These are phyloP conservation scores for Flagelloscypha sp. DNA, from an alignment of 768 basidiomycete species.

Conservation along the genomic window DNA sequence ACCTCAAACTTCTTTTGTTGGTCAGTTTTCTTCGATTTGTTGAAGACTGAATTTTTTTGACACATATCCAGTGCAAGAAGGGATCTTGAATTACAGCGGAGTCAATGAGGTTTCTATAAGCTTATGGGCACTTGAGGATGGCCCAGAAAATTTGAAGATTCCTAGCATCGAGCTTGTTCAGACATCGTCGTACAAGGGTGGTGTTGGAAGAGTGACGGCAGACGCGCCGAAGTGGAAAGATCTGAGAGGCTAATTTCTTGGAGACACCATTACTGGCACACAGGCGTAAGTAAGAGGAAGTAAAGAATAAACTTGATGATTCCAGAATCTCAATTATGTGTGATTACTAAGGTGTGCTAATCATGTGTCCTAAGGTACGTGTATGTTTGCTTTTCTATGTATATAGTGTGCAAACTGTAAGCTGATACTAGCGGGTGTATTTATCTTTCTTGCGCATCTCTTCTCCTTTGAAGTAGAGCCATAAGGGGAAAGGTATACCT, in stretches of 20 bases:
- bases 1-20: slow-evolving; percentile 21
- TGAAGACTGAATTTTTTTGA: too few species aligned
- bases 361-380: too few species aligned
- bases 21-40: too few species aligned
- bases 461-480: slow-evolving; percentile 63
- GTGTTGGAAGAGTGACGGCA: neutral
- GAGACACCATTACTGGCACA: too few species aligned
- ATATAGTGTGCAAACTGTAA: too few species aligned
- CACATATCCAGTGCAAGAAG: slow-evolving; percentile 28
- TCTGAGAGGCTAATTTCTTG: slow-evolving; percentile 7
- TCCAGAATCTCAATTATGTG: too few species aligned
- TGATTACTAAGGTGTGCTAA: too few species aligned
- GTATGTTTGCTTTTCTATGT: too few species aligned
- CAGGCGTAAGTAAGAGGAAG: too few species aligned
- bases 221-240: slow-evolving; percentile 9
- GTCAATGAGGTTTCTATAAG: slow-evolving; percentile 25
- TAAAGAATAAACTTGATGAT: too few species aligned
- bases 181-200: slow-evolving; percentile 8
- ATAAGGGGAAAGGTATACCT: slow-evolving; percentile 70
- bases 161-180: slow-evolving; percentile 10
- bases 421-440: too few species aligned
- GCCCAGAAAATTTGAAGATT: slow-evolving; percentile 7
- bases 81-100: slow-evolving; percentile 28
- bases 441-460: too few species aligned
- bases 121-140: slow-evolving; percentile 23